Conservation (phyloP, 2,329 filamentous ascomycete genomes). For the Neoarthrinium moseri region DNA sequence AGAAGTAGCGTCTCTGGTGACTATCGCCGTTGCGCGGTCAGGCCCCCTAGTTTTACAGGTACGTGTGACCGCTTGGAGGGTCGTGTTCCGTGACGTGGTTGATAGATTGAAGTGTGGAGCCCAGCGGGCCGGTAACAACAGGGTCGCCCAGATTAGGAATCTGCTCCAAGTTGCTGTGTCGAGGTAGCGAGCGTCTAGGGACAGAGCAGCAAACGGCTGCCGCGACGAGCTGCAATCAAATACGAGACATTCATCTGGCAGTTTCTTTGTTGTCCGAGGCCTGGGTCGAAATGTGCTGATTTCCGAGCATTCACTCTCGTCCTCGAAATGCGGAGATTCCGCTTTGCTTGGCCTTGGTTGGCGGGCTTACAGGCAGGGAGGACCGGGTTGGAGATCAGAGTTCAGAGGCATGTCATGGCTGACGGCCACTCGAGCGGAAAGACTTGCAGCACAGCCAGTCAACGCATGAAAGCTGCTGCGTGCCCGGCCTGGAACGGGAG, state of each 20-base stretch:
- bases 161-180: no score
- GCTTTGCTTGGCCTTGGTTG: no score
- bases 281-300: not conserved
- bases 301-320: no score
- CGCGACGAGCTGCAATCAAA: not conserved
- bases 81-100: not conserved
- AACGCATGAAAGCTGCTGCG: no score
- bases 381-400: not conserved
- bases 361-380: no score
- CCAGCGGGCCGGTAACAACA: not conserved
- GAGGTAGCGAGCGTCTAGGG: no score
- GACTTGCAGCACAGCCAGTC: not conserved
- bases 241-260: no score
- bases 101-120: slow-evolving; percentile 5
- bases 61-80: slow-evolving; percentile 2
- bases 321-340: not conserved
- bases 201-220: no score
- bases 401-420: not conserved
- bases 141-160: slow-evolving; percentile 5
- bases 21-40: no score
- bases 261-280: no score
- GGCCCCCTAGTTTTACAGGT: no score
- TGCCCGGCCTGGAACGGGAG: not conserved
- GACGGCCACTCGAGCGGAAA: not conserved
- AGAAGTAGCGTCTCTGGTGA: not conserved